Evolutionary conservation across 2,329 filamentous ascomycete species (phyloP).

Genomic region (Teratosphaeria zuluensis): DNA sequence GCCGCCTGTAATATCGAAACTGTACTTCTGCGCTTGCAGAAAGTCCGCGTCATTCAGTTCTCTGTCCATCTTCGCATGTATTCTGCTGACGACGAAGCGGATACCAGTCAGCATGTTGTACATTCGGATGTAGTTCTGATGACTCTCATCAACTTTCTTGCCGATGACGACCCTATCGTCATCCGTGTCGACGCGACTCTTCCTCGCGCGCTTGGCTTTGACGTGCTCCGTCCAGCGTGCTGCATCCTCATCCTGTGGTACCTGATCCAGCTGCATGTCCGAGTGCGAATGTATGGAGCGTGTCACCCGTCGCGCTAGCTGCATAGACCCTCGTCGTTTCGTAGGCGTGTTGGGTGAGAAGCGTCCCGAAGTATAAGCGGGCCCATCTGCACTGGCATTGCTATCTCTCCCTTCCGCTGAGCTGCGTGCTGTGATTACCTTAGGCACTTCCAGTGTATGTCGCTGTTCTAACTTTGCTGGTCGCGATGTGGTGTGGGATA

Average conservation of each 20-base stretch:
- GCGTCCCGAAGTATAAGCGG: conserved; percentile 59
- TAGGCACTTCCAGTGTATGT: conserved; percentile 82
- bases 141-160: conserved; percentile 94
- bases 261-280: conserved; percentile 73
- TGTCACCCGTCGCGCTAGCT: conserved; percentile 68
- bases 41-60: conserved; percentile 87
- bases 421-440: conserved; percentile 51
- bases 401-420: conserved; percentile 57
- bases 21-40: conserved; percentile 90
- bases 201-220: conserved; percentile 80
- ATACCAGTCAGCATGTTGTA: conserved; percentile 99
- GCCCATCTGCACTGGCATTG: conserved; percentile 44
- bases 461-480: conserved; percentile 61
- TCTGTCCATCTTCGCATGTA: conserved; percentile 92
- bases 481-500: conserved; percentile 41
- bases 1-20: conserved; percentile 96
- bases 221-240: conserved; percentile 87
- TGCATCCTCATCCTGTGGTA: conserved; percentile 80
- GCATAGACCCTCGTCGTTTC: conserved; percentile 71
- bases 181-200: conserved; percentile 75
- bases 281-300: conserved; percentile 63
- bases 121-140: conserved; percentile 62
- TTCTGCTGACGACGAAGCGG: conserved; percentile 88
- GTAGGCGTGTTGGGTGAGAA: conserved; percentile 64
- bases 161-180: conserved; percentile 88